Evolutionary conservation across 495 filamentous ascomycete genomes (phyloP), one percentile per base, ranked within the genome.

Genomic region (Amorphotheca resinae): DNA sequence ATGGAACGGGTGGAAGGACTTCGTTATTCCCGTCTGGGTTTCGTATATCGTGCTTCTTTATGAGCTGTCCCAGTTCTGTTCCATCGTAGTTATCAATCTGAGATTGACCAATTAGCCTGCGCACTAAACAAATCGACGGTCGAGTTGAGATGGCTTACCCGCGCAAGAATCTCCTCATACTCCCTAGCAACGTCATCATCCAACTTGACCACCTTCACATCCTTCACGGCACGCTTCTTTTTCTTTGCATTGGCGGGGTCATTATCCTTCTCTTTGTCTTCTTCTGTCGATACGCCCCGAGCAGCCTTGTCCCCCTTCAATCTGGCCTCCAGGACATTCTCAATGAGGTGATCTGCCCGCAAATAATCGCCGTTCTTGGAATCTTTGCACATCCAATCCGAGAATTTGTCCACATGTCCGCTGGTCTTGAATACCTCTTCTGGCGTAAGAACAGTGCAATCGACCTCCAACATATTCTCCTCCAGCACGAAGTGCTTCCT

Each of bases 301-400:
- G 67, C 67, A 36, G 66, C 62, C 48, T 59, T 61, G 48, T 70
- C 64, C 11, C 59, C 62, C 63, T 83, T 84, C 33, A 96, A 62
- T 16, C 89, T 72, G 25, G 68, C 60, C 65, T 94, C 87, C n/a
- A 96, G 72, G 16, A 93, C 76, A 53, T 93, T 87, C 66, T 95
- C 86, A 26, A 96, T 83, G 49, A 95, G 66, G 64, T 96, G 89
- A 59, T 96, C 89, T 25, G 88, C 86, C 42, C 89, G 77, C 60
- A 95, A 79, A 46, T 94, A 89, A 66, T 95, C 89, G 55, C 89
- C 89, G 49, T 79, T 89, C 67, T 91, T 88, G 42, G 87, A 84
- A 60, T 96, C 89, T 64, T 95, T 95, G 77, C 86, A 93, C 87
- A 94, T 94, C 84, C 84, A 95, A 61, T 95, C 89, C 56, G 87